phyloP scores from a whole-genome alignment of 805 yeast genomes.

The Lipomyces starkeyi region DNA sequence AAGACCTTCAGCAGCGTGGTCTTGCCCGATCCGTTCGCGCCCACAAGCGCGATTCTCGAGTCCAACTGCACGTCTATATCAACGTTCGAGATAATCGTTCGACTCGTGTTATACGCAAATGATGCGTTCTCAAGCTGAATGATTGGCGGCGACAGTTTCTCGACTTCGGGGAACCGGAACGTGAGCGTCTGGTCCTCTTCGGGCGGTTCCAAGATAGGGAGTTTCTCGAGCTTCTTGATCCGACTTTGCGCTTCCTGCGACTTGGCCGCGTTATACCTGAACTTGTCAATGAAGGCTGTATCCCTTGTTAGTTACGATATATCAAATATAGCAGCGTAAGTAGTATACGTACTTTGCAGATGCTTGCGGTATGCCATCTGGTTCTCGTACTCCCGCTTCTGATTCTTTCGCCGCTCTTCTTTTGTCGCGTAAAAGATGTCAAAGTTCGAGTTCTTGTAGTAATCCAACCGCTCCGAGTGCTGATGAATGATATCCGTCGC shows the following conservation, averaged over 20 bases:
- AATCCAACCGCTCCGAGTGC: constrained; percentile 95
- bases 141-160: constrained; percentile 89
- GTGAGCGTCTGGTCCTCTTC: constrained; percentile 85
- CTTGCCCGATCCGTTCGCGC: constrained; percentile 99
- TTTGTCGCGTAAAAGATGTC: constrained; percentile 91
- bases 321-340: not conserved
- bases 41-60: constrained; percentile 94
- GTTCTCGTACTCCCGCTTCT: constrained; percentile 92
- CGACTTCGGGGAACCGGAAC: constrained; percentile 95
- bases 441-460: constrained; percentile 87
- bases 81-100: constrained; percentile 72
- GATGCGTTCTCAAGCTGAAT: constrained; percentile 84
- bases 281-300: constrained; percentile 84
- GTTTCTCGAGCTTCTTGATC: constrained; percentile 92
- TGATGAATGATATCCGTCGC: constrained; percentile 98
- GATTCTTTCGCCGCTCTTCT: constrained; percentile 94
- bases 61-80: constrained; percentile 91
- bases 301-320: not conserved
- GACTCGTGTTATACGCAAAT: constrained; percentile 75
- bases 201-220: constrained; percentile 92
- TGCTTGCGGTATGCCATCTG: constrained; percentile 96
- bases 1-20: constrained; percentile 88
- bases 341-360: constrained; percentile 58
- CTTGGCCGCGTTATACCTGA: constrained; percentile 96
- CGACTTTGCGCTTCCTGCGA: constrained; percentile 98